Evolutionary conservation across 2,329 filamentous ascomycete species (phyloP).

Genomic region (Xylariaceae sp.): DNA sequence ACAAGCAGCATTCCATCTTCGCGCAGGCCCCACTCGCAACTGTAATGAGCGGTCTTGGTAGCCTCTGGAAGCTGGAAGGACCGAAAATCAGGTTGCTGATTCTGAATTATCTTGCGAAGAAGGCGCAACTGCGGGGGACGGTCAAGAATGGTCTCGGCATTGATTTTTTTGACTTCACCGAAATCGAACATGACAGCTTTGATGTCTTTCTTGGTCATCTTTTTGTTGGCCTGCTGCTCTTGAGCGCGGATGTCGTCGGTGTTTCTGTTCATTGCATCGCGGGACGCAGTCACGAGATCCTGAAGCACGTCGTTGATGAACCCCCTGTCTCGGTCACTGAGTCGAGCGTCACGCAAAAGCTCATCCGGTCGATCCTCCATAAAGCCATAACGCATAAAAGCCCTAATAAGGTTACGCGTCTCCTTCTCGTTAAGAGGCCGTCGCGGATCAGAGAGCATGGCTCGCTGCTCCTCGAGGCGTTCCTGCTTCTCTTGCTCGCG

Average conservation of each 20-base stretch:
- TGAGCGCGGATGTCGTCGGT: slow-evolving; percentile 73
- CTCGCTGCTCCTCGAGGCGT: slow-evolving; percentile 70
- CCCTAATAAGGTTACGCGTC: slow-evolving; percentile 84
- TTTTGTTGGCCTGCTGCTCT: slow-evolving; percentile 78
- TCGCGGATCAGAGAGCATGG: slow-evolving; percentile 75
- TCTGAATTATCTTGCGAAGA: slow-evolving; percentile 70
- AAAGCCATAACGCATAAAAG: slow-evolving; percentile 86
- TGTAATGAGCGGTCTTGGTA: slow-evolving; percentile 87
- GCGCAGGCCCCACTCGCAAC: slow-evolving; percentile 84
- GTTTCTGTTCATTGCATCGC: slow-evolving; percentile 62
- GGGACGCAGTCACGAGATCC: slow-evolving; percentile 64
- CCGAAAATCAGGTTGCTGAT: slow-evolving; percentile 61
- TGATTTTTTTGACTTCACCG: slow-evolving; percentile 88
- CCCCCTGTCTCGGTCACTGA: slow-evolving; percentile 78
- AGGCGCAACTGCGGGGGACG: slow-evolving; percentile 86
- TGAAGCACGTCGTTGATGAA: slow-evolving; percentile 73
- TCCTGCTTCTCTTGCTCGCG: slow-evolving; percentile 67
- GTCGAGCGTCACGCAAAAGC: slow-evolving; percentile 80
- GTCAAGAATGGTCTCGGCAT: slow-evolving; percentile 92
- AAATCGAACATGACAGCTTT: slow-evolving; percentile 97
- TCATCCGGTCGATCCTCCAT: slow-evolving; percentile 87
- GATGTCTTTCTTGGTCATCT: slow-evolving; percentile 91
- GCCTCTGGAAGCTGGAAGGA: slow-evolving; percentile 88
- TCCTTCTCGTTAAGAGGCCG: slow-evolving; percentile 92
- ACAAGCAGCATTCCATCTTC: slow-evolving; percentile 98